Conservation (phyloP, 1,284 basidiomycete genomes). For the Ustilago loliicola region DNA sequence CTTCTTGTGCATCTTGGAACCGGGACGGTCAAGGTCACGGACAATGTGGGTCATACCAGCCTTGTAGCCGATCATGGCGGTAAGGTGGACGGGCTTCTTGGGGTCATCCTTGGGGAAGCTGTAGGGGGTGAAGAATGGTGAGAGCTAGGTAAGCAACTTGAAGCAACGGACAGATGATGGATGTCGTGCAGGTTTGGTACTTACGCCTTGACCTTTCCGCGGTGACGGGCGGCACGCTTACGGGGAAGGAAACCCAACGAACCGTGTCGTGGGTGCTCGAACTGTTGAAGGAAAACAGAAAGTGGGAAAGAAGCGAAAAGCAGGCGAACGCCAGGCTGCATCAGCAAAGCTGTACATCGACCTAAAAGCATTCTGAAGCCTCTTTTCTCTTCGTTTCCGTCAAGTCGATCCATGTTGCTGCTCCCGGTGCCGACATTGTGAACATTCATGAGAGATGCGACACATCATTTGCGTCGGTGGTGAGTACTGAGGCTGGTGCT, state of each 20-base stretch:
- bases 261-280: conserved; percentile 70
- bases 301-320: conserved; percentile 49
- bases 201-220: conserved; percentile 69
- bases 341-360: conserved; percentile 63
- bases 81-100: conserved; percentile 99
- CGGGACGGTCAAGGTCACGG: conserved; percentile 98
- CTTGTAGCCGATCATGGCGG: conserved; percentile 99
- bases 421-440: background rate
- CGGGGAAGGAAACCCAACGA: conserved; percentile 70
- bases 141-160: background rate
- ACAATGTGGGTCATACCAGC: conserved; percentile 99
- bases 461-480: conserved; percentile 8
- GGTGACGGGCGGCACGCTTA: conserved; percentile 70
- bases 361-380: conserved; percentile 52
- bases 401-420: conserved; percentile 12
- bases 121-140: background rate
- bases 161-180: too few species aligned
- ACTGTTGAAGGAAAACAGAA: conserved; percentile 50
- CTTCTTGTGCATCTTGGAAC: conserved; percentile 76
- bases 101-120: conserved; percentile 86
- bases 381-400: conserved; percentile 36
- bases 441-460: conserved; percentile 3
- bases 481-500: background rate
- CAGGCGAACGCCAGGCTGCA: conserved; percentile 57
- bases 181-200: conserved; percentile 9